Base-by-base conservation (phyloP, 108 stramenopile species). In the Nitzschia sp. region DNA sequence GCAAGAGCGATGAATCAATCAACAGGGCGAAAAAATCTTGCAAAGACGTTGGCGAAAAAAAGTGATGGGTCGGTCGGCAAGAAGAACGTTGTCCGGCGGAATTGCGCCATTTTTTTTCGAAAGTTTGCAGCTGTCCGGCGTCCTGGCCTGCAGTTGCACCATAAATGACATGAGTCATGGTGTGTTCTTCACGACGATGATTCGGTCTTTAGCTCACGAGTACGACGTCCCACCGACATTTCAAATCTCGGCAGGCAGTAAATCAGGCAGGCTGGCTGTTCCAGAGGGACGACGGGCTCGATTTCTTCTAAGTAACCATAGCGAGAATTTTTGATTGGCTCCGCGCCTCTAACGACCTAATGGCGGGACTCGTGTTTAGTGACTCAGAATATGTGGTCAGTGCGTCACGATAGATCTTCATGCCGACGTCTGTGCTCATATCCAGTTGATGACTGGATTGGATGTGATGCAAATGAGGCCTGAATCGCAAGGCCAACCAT, bases 11-110 rank as follows among this genome's bases (percentile, higher is more conserved):
- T 51, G 6, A 42, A 6, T 9, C 38, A 42, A 42, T 13, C 13
- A 13, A 42, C 13, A 42, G 13, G 13, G 38, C 9, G 6, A 42
- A 42, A 42, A 42, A 42, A 13, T 42, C 38, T 42, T 13, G 21
- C 49, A 9, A 19, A 5, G 49, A 51, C 4, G 49, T 17, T 51
- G 49, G 49, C 49, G n/a, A 51, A 51, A 51, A 51, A 51, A 51
- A 51, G 49, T 51, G 49, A 51, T 51, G 49, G 49, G 49, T 51
- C 49, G 19, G n/a, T 11, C 8, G n/a, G 38, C 8, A 42, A 8
- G 38, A 42, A 42, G 15, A 11, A 42, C 38, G 38, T 42, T 42
- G 38, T 11, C 15, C 8, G 38, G 38, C 38, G 8, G 11, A 42
- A 42, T 42, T 8, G 15, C 38, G 38, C 38, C 38, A 42, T 42